Conservation (phyloP, 306 rosid species). For the Trifolium pratense region DNA sequence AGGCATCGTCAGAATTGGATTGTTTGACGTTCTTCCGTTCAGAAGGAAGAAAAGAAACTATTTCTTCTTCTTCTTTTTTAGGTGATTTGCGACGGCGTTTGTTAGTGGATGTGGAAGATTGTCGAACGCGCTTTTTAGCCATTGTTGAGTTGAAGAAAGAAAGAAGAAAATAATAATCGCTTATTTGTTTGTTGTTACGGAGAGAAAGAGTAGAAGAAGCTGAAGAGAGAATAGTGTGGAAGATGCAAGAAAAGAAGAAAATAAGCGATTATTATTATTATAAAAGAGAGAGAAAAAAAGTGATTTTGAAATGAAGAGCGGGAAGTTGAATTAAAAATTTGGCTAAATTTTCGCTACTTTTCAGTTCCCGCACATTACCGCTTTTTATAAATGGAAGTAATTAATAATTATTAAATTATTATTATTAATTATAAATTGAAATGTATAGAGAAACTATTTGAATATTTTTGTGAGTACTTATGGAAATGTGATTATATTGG, state of each 20-base stretch:
- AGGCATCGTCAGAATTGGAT: not conserved
- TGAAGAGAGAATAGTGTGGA: not conserved
- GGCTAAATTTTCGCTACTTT: not conserved
- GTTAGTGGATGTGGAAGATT: not conserved
- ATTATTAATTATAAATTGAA: too few relatives aligned
- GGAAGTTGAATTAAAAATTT: not conserved
- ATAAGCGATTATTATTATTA: not conserved
- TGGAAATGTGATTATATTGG: too few relatives aligned
- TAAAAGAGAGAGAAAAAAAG: not conserved
- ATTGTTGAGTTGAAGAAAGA: not conserved
- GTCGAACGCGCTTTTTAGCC: not conserved
- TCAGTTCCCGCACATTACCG: not conserved
- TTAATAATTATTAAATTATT: too few relatives aligned
- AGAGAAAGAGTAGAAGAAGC: not conserved
- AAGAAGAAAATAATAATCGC: not conserved
- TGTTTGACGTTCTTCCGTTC: constrained; percentile 28
- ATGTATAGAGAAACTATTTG: too few relatives aligned
- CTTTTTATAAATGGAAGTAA: too few relatives aligned
- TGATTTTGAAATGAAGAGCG: not conserved
- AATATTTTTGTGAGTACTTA: too few relatives aligned
- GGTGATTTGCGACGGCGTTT: too few relatives aligned
- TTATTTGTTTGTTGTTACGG: too few relatives aligned
- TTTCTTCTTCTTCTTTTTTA: too few relatives aligned
- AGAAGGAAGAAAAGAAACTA: constrained; percentile 32
- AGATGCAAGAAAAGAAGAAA: not conserved